Base-by-base conservation (phyloP, 1,284 basidiomycete genomes). In the Microbotryum silenes-acaulis region DNA sequence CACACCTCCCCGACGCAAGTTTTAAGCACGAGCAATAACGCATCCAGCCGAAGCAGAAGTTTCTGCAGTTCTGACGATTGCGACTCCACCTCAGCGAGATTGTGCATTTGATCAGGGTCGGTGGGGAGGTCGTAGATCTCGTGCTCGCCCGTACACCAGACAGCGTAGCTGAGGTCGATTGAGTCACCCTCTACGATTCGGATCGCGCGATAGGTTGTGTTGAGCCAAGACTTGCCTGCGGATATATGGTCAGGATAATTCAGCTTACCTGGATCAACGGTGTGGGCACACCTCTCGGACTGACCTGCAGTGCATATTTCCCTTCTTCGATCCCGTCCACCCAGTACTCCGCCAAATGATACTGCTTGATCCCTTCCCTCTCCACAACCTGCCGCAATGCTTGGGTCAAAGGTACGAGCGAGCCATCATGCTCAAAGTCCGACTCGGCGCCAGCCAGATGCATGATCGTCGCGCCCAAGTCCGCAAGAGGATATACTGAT, bases 121-220 rank as follows among this genome's bases (percentile, higher is more conserved):
- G 48, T 51, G 60, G 57, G 54, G 33, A 74, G 66, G 61, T 74
- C 65, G 64, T 74, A 74, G 47, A 75, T 67, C 64, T 75, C 74
- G n/a, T 71, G 68, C 54, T 75, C 74, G 46, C 74, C 73, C 0
- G 73, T 74, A 60, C 74, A 75, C 74, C 74, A 75, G 25, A 74
- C 74, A 0, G 69, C 66, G 62, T 74, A 75, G 6, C 64, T 67
- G 54, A 57, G 72, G 57, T 67, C 59, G 29, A 60, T 52, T 25
- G 65, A 64, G 64, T 71, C 67, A 12, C 71, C 67, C 21, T 67
- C 66, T 44, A 65, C 57, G 6, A 73, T 63, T 5, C 74, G 71
- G 8, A 75, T 56, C 4, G 70, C 70, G 18, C 73, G 71, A 56
- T 74, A 74, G 1, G 71, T 73, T 55, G 71, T 70, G 55, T 73